Conservation (phyloP, 2,329 filamentous ascomycete species). For the Penicillium sclerotiorum region DNA sequence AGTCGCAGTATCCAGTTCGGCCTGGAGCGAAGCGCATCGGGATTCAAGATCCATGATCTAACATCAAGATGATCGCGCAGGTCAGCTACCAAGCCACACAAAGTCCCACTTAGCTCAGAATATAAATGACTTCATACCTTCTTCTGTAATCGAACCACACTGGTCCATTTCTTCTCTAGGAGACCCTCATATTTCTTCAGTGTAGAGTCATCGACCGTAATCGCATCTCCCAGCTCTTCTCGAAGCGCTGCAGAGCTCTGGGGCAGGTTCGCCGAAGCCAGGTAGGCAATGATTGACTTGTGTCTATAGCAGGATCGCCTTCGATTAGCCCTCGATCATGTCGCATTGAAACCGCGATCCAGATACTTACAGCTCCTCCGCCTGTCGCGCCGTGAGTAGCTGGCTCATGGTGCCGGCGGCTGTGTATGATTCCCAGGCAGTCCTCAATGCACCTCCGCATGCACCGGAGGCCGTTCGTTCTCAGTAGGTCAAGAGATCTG, state of each 20-base stretch:
- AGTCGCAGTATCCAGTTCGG: slow-evolving; percentile 81
- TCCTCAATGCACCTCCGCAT: slow-evolving; percentile 22
- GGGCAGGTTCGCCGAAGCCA: slow-evolving; percentile 71
- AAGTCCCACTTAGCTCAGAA: background rate
- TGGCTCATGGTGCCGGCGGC: slow-evolving; percentile 62
- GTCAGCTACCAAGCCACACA: slow-evolving; percentile 9
- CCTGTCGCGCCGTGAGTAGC: slow-evolving; percentile 76
- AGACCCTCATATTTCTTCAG: slow-evolving; percentile 93
- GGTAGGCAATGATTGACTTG: slow-evolving; percentile 90
- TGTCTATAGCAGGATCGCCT: slow-evolving; percentile 60
- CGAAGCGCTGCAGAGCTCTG: slow-evolving; percentile 72
- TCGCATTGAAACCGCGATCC: background rate
- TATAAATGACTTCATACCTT: slow-evolving; percentile 64
- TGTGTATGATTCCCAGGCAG: slow-evolving; percentile 22
- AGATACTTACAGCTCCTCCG: slow-evolving; percentile 78
- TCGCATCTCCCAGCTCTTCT: slow-evolving; percentile 71
- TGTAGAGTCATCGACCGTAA: slow-evolving; percentile 74
- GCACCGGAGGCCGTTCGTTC: slow-evolving; percentile 15
- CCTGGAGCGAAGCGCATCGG: slow-evolving; percentile 71
- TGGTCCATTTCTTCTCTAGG: slow-evolving; percentile 98
- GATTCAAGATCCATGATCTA: slow-evolving; percentile 94
- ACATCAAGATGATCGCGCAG: slow-evolving; percentile 13
- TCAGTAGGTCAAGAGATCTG: background rate
- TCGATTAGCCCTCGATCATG: slow-evolving; percentile 9
- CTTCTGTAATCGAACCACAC: slow-evolving; percentile 90